Base-by-base conservation (phyloP, 495 filamentous ascomycete genomes). In the Penicillium verhagenii region DNA sequence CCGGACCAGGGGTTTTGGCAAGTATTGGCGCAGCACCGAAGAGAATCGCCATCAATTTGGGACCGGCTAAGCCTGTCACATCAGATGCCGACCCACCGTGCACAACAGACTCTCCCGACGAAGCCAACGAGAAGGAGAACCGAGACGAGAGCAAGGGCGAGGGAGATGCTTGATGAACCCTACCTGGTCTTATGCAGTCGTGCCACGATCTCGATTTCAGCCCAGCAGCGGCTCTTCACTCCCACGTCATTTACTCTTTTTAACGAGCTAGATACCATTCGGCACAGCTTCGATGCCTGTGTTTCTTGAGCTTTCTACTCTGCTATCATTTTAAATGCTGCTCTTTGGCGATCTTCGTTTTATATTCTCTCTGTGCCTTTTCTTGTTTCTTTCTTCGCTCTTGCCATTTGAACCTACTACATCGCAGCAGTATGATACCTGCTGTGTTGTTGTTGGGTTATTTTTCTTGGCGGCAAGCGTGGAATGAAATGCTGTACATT, bases 31-130 rank as follows among this genome's bases (percentile, higher is more conserved):
- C 70, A 16, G 58, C 69, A n/a, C 76, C 74, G 13, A 79, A 78
- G 59, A 67, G 72, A 49, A 80, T 80, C 37, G 77, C 78, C n/a
- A 80, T 80, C 49, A 79, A 78, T 39, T 52, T 80, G 13, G 59
- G 69, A 19, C 61, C 39, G 31, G 61, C 56, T 26, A 73, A 72
- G 43, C 28, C 63, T 7, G 29, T 56, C 2, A 1, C 38, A 1
- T 33, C 56, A 24, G 61, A 65, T 14, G 50, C 23, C 25, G 59
- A 63, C n/a, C 39, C 49, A 6, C 59, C 59, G 7, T 47, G 49
- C 21, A 37, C 50, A 25, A 60, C 56, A 9, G 58, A 47, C 5
- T 33, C 52, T 33, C 39, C 53, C 20, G 54, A 48, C 24, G 57
- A 66, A 44, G 50, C 53, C 58, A 70, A 63, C 37, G 74, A 78